Evolutionary conservation across 2,329 filamentous ascomycete species (phyloP), one percentile per base, ranked within the genome.

Genomic region (Ascochyta viciae-villosae): DNA sequence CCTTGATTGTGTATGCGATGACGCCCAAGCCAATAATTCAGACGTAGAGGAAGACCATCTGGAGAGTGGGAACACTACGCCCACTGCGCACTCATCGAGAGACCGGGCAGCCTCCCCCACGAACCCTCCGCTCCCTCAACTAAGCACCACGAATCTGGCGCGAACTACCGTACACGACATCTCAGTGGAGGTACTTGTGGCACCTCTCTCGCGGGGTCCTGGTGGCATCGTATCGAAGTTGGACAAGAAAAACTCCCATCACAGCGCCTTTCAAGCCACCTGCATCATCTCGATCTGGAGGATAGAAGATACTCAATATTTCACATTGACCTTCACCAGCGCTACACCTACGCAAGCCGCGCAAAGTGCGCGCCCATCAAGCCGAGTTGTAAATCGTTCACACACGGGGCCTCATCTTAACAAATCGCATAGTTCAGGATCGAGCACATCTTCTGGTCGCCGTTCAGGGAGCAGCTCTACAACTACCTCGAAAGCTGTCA

Each of bases 241-340:
- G 24, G 63, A 67, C 31, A 60, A 48, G 45, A 65, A 54, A 34
- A 42, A 37, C 8, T 50, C 64, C 5, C 59, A 64, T 26, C 53
- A 62, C 8, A 52, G 67, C 29, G 76, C 81, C 29, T 73, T 85
- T 0, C 85, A 85, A 60, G 87, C 89, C 22, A 89, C 88, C 61
- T 90, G 92, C 87, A 90, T 92, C 42, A 85, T 92, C 22, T 89
- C 87, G 0, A 84, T 90, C 6, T 93, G 89, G 87, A 80, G 84
- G n/a, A 84, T 89, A 35, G 85, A 89, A 38, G 81, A 83, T 19
- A 83, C 87, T 62, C 85, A 82, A 9, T 92, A 88, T 73, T 92
- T 87, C 68, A 92, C 88, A 1, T 77, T 92, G 54, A 91, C 89
- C 0, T 92, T 93, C 58, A 92, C 89, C 10, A 87, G 82, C 58